phyloP scores from a whole-genome alignment of 2,329 filamentous ascomycete genomes.

The Fusarium floridanum region DNA sequence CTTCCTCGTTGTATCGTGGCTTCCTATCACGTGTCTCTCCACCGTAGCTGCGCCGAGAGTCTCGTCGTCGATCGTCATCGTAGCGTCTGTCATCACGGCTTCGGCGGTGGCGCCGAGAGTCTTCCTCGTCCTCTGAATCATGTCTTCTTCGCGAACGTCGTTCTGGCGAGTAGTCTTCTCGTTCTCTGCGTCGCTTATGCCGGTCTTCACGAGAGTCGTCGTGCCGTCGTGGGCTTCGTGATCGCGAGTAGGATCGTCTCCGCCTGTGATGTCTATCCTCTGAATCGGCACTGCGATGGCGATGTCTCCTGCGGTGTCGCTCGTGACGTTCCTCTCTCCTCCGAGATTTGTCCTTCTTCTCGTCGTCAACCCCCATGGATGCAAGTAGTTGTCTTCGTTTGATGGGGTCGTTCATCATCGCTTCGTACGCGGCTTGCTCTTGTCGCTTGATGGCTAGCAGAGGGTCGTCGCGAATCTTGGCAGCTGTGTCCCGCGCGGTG shows the following conservation, averaged over 20 bases:
- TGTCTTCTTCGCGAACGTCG: conserved; percentile 36
- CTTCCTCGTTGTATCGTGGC: conserved; percentile 39
- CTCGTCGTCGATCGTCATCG: conserved; percentile 49
- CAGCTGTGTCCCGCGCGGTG: conserved; percentile 81
- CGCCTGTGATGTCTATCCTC: conserved; percentile 56
- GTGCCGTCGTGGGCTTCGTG: conserved; percentile 56
- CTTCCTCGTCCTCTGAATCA: conserved; percentile 37
- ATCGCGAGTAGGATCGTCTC: conserved; percentile 62
- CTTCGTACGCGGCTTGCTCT: conserved; percentile 84
- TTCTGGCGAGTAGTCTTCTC: conserved; percentile 44
- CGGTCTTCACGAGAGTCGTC: conserved; percentile 48
- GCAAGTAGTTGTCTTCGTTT: conserved; percentile 76
- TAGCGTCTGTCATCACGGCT: conserved; percentile 41
- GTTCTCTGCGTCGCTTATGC: conserved; percentile 37
- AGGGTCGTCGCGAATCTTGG: conserved; percentile 92
- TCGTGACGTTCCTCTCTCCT: conserved; percentile 50
- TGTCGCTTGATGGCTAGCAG: conserved; percentile 93
- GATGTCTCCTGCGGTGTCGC: conserved; percentile 59
- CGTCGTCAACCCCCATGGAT: conserved; percentile 69
- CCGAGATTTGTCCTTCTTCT: conserved; percentile 56
- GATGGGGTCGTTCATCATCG: conserved; percentile 83
- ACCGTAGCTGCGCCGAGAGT: conserved; percentile 27
- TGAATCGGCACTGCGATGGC: conserved; percentile 56
- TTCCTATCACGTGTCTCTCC: conserved; percentile 42
- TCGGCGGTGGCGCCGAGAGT: conserved; percentile 28